These are phyloP conservation scores for Ophiocordyceps polyrhachis-furcata DNA, from an alignment of 2,329 filamentous ascomycete species.

Conservation along the genomic window DNA sequence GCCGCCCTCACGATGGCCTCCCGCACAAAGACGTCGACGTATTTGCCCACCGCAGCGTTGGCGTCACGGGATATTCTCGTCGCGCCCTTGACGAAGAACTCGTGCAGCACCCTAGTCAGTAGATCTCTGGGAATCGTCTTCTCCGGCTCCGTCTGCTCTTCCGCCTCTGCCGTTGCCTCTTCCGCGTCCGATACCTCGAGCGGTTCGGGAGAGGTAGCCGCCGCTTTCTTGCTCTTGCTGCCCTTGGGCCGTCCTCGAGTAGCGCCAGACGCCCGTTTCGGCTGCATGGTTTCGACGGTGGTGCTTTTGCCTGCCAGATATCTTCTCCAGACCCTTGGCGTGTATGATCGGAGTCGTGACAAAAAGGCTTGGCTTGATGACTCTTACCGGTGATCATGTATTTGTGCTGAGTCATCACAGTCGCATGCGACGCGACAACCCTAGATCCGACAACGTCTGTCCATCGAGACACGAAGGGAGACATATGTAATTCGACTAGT, in stretches of 20 bases:
- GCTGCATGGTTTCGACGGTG: slow-evolving; percentile 18
- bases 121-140: slow-evolving; percentile 52
- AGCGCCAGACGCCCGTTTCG: slow-evolving; percentile 18
- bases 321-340: not conserved
- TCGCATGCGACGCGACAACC: too few relatives aligned
- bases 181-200: slow-evolving; percentile 15
- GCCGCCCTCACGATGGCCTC: slow-evolving; percentile 71
- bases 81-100: slow-evolving; percentile 54
- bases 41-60: slow-evolving; percentile 59
- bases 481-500: too few relatives aligned
- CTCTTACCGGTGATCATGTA: not conserved
- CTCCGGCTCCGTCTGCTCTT: slow-evolving; percentile 17
- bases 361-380: not conserved
- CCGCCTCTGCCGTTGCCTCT: slow-evolving; percentile 5
- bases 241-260: slow-evolving; percentile 18
- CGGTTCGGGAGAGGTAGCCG: slow-evolving; percentile 12
- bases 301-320: not conserved
- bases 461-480: too few relatives aligned
- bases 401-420: too few relatives aligned
- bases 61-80: slow-evolving; percentile 63
- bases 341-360: not conserved
- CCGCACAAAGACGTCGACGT: slow-evolving; percentile 78
- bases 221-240: slow-evolving; percentile 8
- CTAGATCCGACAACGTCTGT: too few relatives aligned
- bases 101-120: slow-evolving; percentile 57